These are phyloP conservation scores for Suillus decipiens DNA, from an alignment of 768 basidiomycete species.

Conservation along the genomic window DNA sequence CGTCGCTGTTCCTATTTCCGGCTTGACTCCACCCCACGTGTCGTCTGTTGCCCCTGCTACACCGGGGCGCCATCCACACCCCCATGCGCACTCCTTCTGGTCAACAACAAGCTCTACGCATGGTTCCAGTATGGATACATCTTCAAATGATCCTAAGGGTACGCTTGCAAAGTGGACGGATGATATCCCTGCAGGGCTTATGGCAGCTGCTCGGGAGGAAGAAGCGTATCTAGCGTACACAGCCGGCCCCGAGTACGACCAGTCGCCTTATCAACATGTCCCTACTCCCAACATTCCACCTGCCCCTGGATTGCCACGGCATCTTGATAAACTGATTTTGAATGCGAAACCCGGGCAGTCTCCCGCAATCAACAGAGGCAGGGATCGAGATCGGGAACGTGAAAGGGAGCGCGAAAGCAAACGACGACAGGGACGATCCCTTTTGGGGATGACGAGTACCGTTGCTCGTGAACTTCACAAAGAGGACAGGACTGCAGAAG, in stretches of 20 bases:
- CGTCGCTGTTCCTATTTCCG: slow-evolving; percentile 53
- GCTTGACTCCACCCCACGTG: slow-evolving; percentile 32
- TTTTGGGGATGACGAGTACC: slow-evolving; percentile 38
- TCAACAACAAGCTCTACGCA: slow-evolving; percentile 39
- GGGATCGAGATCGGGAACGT: slow-evolving; percentile 30
- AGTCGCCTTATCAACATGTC: slow-evolving; percentile 40
- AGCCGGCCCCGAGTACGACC: slow-evolving; percentile 34
- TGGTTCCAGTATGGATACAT: slow-evolving; percentile 29
- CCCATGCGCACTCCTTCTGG: slow-evolving; percentile 45
- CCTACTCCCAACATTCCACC: slow-evolving; percentile 82
- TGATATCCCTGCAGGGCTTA: slow-evolving; percentile 74
- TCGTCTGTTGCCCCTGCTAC: slow-evolving; percentile 39
- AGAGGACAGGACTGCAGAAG: slow-evolving; percentile 24
- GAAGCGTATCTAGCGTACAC: slow-evolving; percentile 64
- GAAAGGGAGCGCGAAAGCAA: slow-evolving; percentile 33
- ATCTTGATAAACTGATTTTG: slow-evolving; percentile 92
- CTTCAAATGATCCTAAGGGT: slow-evolving; percentile 33
- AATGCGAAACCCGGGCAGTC: slow-evolving; percentile 49
- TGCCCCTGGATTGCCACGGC: slow-evolving; percentile 85
- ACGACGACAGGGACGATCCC: slow-evolving; percentile 33
- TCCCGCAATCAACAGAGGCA: slow-evolving; percentile 34
- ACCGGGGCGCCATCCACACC: slow-evolving; percentile 28
- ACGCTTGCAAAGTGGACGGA: slow-evolving; percentile 63
- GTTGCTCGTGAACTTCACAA: slow-evolving; percentile 29
- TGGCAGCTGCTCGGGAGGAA: slow-evolving; percentile 81